Evolutionary conservation across 1,139 yeast genomes (phyloP).

Genomic region (Yamadazyma oceani): DNA sequence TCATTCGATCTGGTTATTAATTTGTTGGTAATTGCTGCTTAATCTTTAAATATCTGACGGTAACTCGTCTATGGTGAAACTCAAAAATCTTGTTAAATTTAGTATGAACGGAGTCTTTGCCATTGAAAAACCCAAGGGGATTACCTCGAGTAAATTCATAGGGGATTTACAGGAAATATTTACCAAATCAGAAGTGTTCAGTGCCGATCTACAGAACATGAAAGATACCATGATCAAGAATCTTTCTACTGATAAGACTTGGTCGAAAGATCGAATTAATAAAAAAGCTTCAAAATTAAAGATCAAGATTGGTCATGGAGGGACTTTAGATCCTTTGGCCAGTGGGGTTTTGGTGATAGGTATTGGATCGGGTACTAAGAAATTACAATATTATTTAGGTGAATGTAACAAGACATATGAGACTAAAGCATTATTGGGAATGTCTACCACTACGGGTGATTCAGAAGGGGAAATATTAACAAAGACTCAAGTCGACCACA

Average conservation of each 20-base stretch:
- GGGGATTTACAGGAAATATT: conserved; percentile 63
- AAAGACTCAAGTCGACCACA: conserved; percentile 54
- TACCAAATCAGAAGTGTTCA: conserved; percentile 59
- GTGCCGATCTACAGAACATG: conserved; percentile 49
- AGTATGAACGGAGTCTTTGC: conserved; percentile 89
- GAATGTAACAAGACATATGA: conserved; percentile 79
- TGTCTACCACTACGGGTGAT: conserved; percentile 92
- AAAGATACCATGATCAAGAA: conserved; percentile 30
- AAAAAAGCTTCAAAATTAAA: conserved; percentile 53
- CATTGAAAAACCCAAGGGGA: conserved; percentile 85
- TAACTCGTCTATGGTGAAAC: conserved; percentile 4
- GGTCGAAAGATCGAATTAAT: conserved; percentile 43
- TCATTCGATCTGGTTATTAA: too few species aligned
- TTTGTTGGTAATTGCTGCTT: too few species aligned
- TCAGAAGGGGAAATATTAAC: conserved; percentile 80
- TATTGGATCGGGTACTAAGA: conserved; percentile 85
- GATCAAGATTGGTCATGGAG: conserved; percentile 96
- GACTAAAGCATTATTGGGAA: conserved; percentile 83
- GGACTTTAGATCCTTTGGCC: conserved; percentile 94
- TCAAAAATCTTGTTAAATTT: neutral
- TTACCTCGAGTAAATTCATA: conserved; percentile 75
- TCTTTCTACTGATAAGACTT: conserved; percentile 47
- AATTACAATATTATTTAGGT: conserved; percentile 65
- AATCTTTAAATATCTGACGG: too few species aligned
- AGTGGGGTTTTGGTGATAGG: conserved; percentile 92